phyloP scores from a whole-genome alignment of 1,284 basidiomycete genomes.

The Pterulicium gracile region DNA sequence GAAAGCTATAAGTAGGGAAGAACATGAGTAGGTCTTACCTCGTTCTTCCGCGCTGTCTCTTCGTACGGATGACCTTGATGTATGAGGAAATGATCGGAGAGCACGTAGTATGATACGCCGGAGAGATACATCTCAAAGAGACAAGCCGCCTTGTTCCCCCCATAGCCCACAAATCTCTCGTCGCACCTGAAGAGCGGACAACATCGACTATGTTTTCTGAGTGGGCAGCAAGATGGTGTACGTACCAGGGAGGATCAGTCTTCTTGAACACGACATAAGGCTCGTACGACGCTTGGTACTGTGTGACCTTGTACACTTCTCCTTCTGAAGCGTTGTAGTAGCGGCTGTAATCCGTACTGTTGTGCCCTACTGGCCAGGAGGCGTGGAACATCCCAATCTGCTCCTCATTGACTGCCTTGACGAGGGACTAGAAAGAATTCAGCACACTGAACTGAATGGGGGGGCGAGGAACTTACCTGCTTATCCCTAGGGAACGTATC shows the following conservation, averaged over 20 bases:
- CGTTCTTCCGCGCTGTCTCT: slow-evolving; percentile 54
- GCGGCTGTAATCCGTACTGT: slow-evolving; percentile 62
- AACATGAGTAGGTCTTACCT: slow-evolving; percentile 29
- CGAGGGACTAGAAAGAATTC: slow-evolving; percentile 46
- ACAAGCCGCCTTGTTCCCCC: slow-evolving; percentile 61
- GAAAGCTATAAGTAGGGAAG: neutral
- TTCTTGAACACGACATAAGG: slow-evolving; percentile 76
- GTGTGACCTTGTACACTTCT: slow-evolving; percentile 60
- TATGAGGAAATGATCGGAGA: slow-evolving; percentile 77
- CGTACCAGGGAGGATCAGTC: slow-evolving; percentile 62
- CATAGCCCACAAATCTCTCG: slow-evolving; percentile 83
- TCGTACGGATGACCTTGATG: slow-evolving; percentile 80
- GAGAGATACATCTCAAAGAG: slow-evolving; percentile 55
- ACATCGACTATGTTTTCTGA: neutral
- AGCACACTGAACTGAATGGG: slow-evolving; percentile 1
- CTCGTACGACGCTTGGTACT: slow-evolving; percentile 74
- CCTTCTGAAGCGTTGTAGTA: slow-evolving; percentile 56
- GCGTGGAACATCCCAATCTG: slow-evolving; percentile 68
- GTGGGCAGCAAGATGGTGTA: slow-evolving; percentile 8
- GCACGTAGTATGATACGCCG: slow-evolving; percentile 67
- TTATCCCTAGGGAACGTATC: slow-evolving; percentile 56
- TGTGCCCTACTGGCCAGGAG: slow-evolving; percentile 69
- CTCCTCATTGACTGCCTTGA: slow-evolving; percentile 24
- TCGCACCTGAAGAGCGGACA: slow-evolving; percentile 45
- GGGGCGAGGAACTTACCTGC: slow-evolving; percentile 26